phyloP scores from a whole-genome alignment of 805 yeast species.

The Candida odintsovae region DNA sequence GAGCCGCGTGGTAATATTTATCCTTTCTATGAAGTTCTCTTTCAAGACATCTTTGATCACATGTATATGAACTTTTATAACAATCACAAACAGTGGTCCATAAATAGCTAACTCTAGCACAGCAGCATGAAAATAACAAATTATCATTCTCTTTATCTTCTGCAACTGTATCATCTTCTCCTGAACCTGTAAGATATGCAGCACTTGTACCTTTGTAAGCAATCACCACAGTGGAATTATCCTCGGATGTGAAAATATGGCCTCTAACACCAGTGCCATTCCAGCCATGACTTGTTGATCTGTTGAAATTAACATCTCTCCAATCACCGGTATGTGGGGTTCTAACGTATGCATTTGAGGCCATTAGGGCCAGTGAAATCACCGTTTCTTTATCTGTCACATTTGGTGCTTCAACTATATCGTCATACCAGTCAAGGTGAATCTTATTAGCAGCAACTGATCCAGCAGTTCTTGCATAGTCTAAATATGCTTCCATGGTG shows the following conservation, averaged over 20 bases:
- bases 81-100: slow-evolving; percentile 98
- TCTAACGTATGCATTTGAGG: slow-evolving; percentile 86
- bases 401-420: slow-evolving; percentile 61
- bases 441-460: slow-evolving; percentile 32
- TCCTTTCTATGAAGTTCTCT: slow-evolving; percentile 67
- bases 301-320: slow-evolving; percentile 70
- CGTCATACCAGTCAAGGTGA: slow-evolving; percentile 59
- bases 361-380: slow-evolving; percentile 71
- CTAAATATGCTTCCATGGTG: slow-evolving; percentile 59
- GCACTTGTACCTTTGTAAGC: slow-evolving; percentile 92
- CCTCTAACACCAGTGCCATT: slow-evolving; percentile 80
- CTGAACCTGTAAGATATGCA: slow-evolving; percentile 68
- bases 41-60: slow-evolving; percentile 85
- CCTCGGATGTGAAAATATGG: slow-evolving; percentile 71
- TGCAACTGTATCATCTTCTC: slow-evolving; percentile 75
- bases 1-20: slow-evolving; percentile 72
- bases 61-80: slow-evolving; percentile 73
- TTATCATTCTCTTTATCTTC: slow-evolving; percentile 87
- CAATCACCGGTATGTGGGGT: slow-evolving; percentile 79
- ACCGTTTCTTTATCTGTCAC: slow-evolving; percentile 69
- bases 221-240: slow-evolving; percentile 58
- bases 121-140: slow-evolving; percentile 87
- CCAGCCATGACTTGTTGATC: slow-evolving; percentile 78
- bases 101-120: slow-evolving; percentile 84
- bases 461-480: slow-evolving; percentile 38